Evolutionary conservation across 805 yeast species (phyloP).

Genomic region (Starmera quercuum): DNA sequence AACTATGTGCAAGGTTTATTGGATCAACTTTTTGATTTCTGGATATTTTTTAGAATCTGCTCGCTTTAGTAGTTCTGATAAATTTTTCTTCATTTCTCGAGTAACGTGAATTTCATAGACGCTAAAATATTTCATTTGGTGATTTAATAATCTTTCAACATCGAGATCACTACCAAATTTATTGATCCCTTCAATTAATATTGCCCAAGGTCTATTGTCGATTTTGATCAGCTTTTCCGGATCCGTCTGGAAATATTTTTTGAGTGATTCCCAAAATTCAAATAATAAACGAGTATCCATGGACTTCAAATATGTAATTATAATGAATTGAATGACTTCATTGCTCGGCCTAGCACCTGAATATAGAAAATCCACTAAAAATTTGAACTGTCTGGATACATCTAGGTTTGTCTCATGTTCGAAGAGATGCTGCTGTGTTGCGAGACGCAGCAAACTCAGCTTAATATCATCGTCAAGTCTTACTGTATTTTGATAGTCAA

Average conservation of each 20-base stretch:
- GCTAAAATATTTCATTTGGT: constrained; percentile 5
- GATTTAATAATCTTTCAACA: constrained; percentile 9
- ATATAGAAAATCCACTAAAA: constrained; percentile 8
- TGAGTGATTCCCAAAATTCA: constrained; percentile 12
- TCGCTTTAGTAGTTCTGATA: neutral
- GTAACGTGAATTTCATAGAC: constrained; percentile 2
- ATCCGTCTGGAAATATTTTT: neutral
- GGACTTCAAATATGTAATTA: constrained; percentile 12
- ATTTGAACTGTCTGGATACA: constrained; percentile 6
- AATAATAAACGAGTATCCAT: constrained; percentile 11
- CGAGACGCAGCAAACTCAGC: constrained; percentile 10
- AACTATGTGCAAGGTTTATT: neutral
- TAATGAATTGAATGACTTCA: constrained; percentile 9
- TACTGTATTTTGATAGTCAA: constrained; percentile 6
- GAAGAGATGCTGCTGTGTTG: constrained; percentile 16
- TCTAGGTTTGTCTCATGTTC: constrained; percentile 1
- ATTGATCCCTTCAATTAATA: constrained; percentile 6
- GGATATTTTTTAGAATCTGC: neutral
- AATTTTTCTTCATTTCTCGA: neutral
- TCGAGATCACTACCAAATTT: constrained; percentile 10
- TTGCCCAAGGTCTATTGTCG: constrained; percentile 17
- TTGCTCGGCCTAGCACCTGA: constrained; percentile 1
- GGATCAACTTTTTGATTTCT: neutral
- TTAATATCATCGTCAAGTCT: constrained; percentile 8
- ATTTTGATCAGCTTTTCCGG: constrained; percentile 1